Percentiles rank a stretch among this genome's conserved stretches.
Evolutionary conservation across 202 grass and related monocot genomes (phyloP).

Genomic region (Hordeum pubiflorum): DNA sequence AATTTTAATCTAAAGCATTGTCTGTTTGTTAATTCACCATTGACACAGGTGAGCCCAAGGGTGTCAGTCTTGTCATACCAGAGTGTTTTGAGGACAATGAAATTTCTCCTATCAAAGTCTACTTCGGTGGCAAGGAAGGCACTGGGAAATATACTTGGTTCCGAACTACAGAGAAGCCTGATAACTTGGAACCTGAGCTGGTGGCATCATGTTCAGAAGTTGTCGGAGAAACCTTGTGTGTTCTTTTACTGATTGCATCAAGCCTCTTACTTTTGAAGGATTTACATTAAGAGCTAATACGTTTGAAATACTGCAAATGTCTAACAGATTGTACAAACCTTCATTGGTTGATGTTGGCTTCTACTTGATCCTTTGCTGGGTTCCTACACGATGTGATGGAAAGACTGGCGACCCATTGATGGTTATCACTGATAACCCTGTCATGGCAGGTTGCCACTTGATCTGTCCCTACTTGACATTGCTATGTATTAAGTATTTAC

Average conservation of each 20-base stretch:
- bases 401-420: constrained; percentile 56
- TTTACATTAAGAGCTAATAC: constrained; percentile 3
- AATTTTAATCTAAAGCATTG: neutral
- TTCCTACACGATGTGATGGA: constrained; percentile 85
- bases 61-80: constrained; percentile 59
- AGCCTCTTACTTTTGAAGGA: constrained; percentile 21
- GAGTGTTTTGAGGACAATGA: constrained; percentile 71
- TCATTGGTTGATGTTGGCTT: constrained; percentile 75
- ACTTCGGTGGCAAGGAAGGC: constrained; percentile 93
- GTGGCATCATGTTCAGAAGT: constrained; percentile 43
- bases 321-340: constrained; percentile 69
- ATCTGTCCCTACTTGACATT: constrained; percentile 19
- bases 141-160: constrained; percentile 76
- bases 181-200: constrained; percentile 42
- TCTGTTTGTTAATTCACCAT: constrained; percentile 16
- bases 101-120: constrained; percentile 73
- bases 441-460: constrained; percentile 69
- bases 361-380: constrained; percentile 71
- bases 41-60: constrained; percentile 70
- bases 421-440: constrained; percentile 49
- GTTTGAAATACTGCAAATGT: constrained; percentile 27
- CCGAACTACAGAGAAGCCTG: constrained; percentile 54
- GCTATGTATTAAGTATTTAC: neutral
- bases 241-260: constrained; percentile 21
- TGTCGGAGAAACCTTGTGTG: constrained; percentile 70